phyloP scores from a whole-genome alignment of 2,329 filamentous ascomycete genomes.

The Rhynchosporium secalis region DNA sequence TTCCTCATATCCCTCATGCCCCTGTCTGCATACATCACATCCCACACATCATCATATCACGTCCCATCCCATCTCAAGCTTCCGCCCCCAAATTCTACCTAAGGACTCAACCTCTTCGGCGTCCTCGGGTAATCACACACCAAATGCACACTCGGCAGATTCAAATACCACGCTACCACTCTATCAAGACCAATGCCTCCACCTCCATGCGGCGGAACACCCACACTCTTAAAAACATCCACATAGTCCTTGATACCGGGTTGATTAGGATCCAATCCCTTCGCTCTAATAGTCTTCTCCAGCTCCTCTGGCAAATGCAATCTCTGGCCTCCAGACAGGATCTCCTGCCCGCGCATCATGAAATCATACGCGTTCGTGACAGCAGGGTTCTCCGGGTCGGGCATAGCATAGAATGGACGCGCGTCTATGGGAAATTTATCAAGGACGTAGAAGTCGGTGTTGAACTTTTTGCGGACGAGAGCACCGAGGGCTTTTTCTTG shows the following conservation, averaged over 20 bases:
- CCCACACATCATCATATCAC: not conserved
- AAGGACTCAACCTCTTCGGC: slow-evolving; percentile 59
- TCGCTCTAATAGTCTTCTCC: slow-evolving; percentile 71
- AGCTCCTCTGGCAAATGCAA: slow-evolving; percentile 78
- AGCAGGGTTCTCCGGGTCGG: slow-evolving; percentile 64
- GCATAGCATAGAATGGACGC: slow-evolving; percentile 90
- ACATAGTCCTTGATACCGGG: slow-evolving; percentile 86
- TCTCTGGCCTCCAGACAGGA: slow-evolving; percentile 88
- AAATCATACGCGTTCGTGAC: slow-evolving; percentile 76
- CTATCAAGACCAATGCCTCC: slow-evolving; percentile 89
- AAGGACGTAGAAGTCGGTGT: slow-evolving; percentile 93
- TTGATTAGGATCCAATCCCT: slow-evolving; percentile 77
- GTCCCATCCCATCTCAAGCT: not conserved
- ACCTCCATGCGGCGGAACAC: slow-evolving; percentile 86
- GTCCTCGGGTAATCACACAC: slow-evolving; percentile 60
- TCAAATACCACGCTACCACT: slow-evolving; percentile 68
- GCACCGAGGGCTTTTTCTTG: slow-evolving; percentile 88
- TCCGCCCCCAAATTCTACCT: slow-evolving; percentile 1
- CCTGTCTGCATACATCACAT: too few species aligned
- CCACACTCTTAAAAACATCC: slow-evolving; percentile 75
- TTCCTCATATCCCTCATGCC: too few species aligned
- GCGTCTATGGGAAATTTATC: slow-evolving; percentile 93
- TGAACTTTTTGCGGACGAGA: slow-evolving; percentile 83
- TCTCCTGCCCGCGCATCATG: slow-evolving; percentile 91
- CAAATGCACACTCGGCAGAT: slow-evolving; percentile 59